phyloP scores from a whole-genome alignment of 805 yeast genomes.

The Yamadazyma akitaensis region DNA sequence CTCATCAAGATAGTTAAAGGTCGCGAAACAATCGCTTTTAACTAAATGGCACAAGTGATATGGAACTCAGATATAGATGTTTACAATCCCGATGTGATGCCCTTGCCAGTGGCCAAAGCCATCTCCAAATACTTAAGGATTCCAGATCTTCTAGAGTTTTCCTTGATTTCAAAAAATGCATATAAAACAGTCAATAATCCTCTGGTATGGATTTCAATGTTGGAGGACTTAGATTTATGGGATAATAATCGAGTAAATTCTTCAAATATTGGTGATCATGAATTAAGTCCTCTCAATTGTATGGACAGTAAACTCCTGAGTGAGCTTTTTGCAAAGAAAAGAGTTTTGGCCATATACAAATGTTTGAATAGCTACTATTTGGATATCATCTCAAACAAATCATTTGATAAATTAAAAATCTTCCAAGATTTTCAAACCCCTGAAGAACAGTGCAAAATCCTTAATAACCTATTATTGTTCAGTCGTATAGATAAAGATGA shows the following conservation, averaged over 20 bases:
- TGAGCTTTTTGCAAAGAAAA: constrained; percentile 33
- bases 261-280: background rate
- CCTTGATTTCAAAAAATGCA: constrained; percentile 37
- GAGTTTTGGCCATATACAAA: constrained; percentile 36
- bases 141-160: constrained; percentile 37
- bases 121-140: constrained; percentile 34
- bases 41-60: constrained; percentile 41
- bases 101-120: constrained; percentile 33
- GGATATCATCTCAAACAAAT: constrained; percentile 41
- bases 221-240: constrained; percentile 39
- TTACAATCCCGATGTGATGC: constrained; percentile 37
- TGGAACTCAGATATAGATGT: constrained; percentile 48
- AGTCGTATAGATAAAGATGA: constrained; percentile 32
- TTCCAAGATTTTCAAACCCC: constrained; percentile 48
- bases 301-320: constrained; percentile 24
- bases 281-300: constrained; percentile 31
- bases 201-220: constrained; percentile 36
- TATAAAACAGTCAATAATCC: constrained; percentile 37
- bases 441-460: constrained; percentile 47
- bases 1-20: constrained; percentile 2
- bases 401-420: constrained; percentile 42
- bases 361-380: constrained; percentile 42
- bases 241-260: constrained; percentile 14
- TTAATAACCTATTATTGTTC: constrained; percentile 39
- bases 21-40: constrained; percentile 3